These are phyloP conservation scores for Paramyrothecium roridum DNA, from an alignment of 2,329 filamentous ascomycete species.

Conservation along the genomic window DNA sequence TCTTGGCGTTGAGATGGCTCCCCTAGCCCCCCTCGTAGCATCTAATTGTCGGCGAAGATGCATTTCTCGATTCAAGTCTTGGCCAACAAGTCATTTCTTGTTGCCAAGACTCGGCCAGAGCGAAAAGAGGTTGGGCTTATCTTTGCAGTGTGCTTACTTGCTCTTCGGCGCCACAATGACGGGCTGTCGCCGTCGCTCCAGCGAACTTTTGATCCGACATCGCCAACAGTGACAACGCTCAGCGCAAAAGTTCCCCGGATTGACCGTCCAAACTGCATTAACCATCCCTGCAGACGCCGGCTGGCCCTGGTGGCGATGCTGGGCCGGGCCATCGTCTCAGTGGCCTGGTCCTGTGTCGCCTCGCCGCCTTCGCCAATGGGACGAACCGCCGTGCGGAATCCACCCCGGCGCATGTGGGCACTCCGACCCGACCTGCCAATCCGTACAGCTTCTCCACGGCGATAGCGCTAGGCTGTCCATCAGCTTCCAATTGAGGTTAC, in stretches of 20 bases:
- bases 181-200: too few species aligned
- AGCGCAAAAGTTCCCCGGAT: background rate
- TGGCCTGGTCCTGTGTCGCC: background rate
- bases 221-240: background rate
- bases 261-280: background rate
- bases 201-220: background rate
- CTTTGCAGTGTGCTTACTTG: too few species aligned
- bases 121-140: too few species aligned
- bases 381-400: background rate
- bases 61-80: too few species aligned
- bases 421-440: background rate
- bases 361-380: background rate
- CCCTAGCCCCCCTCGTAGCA: too few species aligned
- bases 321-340: background rate
- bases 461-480: background rate
- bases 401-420: background rate
- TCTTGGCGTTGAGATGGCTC: too few species aligned
- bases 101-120: too few species aligned
- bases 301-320: background rate
- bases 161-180: too few species aligned
- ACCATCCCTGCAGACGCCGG: background rate
- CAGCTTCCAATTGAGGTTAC: background rate
- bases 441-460: background rate
- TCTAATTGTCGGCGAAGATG: too few species aligned
- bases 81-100: too few species aligned